These are phyloP conservation scores for Lumnitzera littorea DNA, from an alignment of 345 rosid genomes.

Conservation along the genomic window DNA sequence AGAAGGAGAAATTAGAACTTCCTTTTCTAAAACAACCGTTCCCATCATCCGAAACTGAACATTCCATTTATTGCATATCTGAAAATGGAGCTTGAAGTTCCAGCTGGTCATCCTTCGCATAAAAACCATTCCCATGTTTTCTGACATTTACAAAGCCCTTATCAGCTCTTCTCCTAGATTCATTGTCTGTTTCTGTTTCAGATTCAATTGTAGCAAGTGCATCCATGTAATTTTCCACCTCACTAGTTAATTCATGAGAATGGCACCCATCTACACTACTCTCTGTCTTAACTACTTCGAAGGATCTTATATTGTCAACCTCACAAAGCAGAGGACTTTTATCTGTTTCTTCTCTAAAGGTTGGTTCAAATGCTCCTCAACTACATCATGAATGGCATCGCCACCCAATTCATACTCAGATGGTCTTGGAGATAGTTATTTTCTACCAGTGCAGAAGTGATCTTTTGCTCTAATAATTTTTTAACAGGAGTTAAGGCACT, in stretches of 20 bases:
- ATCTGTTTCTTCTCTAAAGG: slow-evolving; percentile 24
- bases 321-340: slow-evolving; percentile 25
- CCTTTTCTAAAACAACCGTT: slow-evolving; percentile 48
- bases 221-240: slow-evolving; percentile 84
- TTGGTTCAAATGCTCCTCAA: slow-evolving; percentile 36
- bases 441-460: slow-evolving; percentile 24
- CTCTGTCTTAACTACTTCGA: slow-evolving; percentile 33
- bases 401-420: slow-evolving; percentile 23
- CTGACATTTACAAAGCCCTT: slow-evolving; percentile 17
- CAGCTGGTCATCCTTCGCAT: slow-evolving; percentile 42
- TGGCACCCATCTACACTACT: slow-evolving; percentile 40
- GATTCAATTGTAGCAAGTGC: slow-evolving; percentile 88
- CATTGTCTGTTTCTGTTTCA: slow-evolving; percentile 72
- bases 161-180: slow-evolving; percentile 28
- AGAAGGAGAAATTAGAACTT: slow-evolving; percentile 40
- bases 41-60: slow-evolving; percentile 63
- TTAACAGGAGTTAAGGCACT: slow-evolving; percentile 38
- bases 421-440: slow-evolving; percentile 17
- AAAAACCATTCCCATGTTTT: slow-evolving; percentile 29
- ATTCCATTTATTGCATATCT: slow-evolving; percentile 54
- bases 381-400: slow-evolving; percentile 27
- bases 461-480: slow-evolving; percentile 30
- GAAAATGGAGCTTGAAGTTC: slow-evolving; percentile 42
- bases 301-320: slow-evolving; percentile 27
- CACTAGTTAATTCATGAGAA: slow-evolving; percentile 76